phyloP scores from a whole-genome alignment of 78 protist genomes.

The Dictyostelium purpureum region DNA sequence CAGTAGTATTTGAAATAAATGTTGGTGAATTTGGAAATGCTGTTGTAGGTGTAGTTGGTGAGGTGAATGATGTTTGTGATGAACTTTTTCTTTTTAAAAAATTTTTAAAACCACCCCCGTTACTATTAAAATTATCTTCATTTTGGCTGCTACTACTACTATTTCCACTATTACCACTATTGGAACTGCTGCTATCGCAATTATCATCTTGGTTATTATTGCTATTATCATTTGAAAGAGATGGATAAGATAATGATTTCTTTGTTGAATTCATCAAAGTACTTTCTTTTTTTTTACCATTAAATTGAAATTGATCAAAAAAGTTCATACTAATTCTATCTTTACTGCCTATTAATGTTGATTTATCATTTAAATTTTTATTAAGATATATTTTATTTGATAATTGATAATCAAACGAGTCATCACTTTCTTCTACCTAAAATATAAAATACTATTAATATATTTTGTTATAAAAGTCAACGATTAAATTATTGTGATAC shows the following conservation, averaged over 20 bases:
- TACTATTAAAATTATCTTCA: neutral
- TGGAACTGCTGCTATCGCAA: neutral
- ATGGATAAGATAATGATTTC: neutral
- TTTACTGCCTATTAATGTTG: neutral
- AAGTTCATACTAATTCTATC: conserved; percentile 43
- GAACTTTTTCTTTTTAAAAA: neutral
- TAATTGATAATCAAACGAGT: neutral
- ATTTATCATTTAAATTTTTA: neutral
- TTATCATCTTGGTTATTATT: neutral
- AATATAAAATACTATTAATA: neutral
- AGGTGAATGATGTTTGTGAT: neutral
- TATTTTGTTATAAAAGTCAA: neutral
- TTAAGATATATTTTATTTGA: neutral
- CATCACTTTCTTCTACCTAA: neutral
- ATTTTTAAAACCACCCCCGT: neutral
- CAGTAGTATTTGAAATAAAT: neutral
- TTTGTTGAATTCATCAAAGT: neutral
- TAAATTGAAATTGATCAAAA: conserved; percentile 54
- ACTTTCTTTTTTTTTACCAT: conserved; percentile 42
- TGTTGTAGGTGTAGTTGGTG: neutral
- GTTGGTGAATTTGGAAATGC: neutral
- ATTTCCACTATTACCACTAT: neutral
- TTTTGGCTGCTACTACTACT: neutral
- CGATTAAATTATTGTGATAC: no score
- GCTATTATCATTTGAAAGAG: neutral